phyloP scores from a whole-genome alignment of 441 rosid genomes.

The Erysimum pusillum region DNA sequence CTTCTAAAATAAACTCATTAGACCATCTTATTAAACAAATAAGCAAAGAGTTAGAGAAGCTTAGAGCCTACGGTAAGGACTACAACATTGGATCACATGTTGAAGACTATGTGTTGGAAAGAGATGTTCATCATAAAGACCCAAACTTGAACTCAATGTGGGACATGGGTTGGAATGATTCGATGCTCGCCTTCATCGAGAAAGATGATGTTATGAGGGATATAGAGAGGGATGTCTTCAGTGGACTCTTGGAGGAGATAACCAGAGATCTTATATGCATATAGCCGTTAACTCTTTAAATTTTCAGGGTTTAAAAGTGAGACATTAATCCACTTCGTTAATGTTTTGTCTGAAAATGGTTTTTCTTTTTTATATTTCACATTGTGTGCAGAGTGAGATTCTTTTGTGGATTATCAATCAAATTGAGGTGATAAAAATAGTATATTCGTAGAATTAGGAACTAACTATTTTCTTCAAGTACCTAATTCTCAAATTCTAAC shows the following conservation, averaged over 20 bases:
- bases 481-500: background rate
- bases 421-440: background rate
- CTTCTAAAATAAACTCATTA: constrained; percentile 53
- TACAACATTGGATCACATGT: constrained; percentile 50
- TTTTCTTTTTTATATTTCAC: background rate
- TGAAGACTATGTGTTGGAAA: constrained; percentile 75
- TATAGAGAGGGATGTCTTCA: constrained; percentile 68
- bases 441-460: background rate
- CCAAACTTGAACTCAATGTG: constrained; percentile 84
- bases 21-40: constrained; percentile 73
- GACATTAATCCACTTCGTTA: background rate
- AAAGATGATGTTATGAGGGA: constrained; percentile 74
- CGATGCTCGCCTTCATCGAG: constrained; percentile 57
- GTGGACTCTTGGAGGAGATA: constrained; percentile 68
- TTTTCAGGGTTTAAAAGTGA: too few species aligned
- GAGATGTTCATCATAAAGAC: constrained; percentile 60
- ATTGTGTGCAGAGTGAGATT: constrained; percentile 18
- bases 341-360: constrained; percentile 8
- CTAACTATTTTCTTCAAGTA: background rate
- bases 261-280: constrained; percentile 60
- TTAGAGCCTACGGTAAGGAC: constrained; percentile 64
- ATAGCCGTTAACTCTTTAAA: too few species aligned
- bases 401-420: background rate
- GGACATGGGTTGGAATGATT: constrained; percentile 80
- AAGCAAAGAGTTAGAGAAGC: constrained; percentile 60